Conservation (phyloP, 225 moss, liverwort and hornwort genomes). For the Straminergon stramineum region DNA sequence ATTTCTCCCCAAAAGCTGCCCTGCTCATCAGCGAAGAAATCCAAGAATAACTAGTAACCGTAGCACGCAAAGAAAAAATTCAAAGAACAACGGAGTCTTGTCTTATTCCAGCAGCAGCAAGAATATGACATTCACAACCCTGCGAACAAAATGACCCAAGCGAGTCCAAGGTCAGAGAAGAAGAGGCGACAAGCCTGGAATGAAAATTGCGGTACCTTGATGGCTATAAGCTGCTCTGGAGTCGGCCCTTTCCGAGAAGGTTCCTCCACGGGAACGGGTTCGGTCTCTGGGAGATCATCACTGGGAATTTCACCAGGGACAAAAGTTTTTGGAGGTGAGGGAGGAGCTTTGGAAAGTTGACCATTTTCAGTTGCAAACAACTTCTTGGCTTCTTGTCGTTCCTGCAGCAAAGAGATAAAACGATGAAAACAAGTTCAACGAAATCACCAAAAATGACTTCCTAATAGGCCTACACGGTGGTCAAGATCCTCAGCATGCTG, state of each 20-base stretch:
- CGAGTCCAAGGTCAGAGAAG: not conserved
- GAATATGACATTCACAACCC: not conserved
- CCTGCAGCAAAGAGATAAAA: constrained; percentile 38
- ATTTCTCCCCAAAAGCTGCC: not conserved
- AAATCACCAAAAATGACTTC: not conserved
- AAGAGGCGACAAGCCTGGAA: not conserved
- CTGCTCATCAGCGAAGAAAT: not conserved
- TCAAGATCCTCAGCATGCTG: constrained; percentile 29
- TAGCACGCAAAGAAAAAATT: not conserved
- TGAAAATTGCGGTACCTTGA: constrained; percentile 50
- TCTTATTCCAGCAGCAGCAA: not conserved
- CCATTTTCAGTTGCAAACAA: constrained; percentile 77
- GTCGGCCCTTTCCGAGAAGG: constrained; percentile 64
- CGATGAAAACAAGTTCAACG: not conserved
- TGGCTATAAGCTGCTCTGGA: constrained; percentile 88
- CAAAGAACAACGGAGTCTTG: not conserved
- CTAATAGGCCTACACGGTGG: not conserved
- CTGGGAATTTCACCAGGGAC: constrained; percentile 65
- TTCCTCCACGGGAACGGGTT: constrained; percentile 36
- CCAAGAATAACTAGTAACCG: not conserved
- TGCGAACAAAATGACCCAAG: not conserved
- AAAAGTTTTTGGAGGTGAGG: constrained; percentile 67
- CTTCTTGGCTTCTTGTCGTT: constrained; percentile 75
- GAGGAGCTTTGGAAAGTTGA: constrained; percentile 41
- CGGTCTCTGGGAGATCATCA: constrained; percentile 26